phyloP scores from a whole-genome alignment of 228 moss, liverwort and hornwort genomes.

The Sphagnum fallax region DNA sequence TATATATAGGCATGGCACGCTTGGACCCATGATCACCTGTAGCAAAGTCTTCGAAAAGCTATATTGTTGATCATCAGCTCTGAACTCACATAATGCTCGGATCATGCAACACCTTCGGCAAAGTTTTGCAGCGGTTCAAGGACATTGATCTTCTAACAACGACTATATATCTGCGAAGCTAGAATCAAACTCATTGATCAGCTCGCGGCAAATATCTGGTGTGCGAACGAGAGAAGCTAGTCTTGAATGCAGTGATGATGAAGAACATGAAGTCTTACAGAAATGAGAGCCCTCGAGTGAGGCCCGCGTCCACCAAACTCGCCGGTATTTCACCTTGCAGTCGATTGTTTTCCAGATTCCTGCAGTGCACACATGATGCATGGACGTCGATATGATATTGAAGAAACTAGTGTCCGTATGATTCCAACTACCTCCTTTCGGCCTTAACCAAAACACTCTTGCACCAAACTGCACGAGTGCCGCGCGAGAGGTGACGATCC shows the following conservation, averaged over 20 bases:
- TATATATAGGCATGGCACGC: too few relatives aligned
- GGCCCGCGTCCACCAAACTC: slow-evolving; percentile 15
- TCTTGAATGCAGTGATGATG: too few relatives aligned
- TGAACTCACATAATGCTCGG: not conserved
- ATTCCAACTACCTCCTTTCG: not conserved
- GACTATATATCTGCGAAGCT: not conserved
- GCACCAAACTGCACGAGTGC: too few relatives aligned
- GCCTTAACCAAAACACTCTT: too few relatives aligned
- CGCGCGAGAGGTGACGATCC: too few relatives aligned
- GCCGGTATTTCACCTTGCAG: slow-evolving; percentile 39
- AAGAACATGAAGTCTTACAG: slow-evolving; percentile 28
- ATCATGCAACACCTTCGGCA: slow-evolving; percentile 27
- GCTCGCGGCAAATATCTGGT: too few relatives aligned
- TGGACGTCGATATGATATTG: not conserved
- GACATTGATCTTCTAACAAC: not conserved
- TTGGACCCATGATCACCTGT: too few relatives aligned
- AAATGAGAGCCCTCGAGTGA: slow-evolving; percentile 24
- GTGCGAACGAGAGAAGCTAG: not conserved
- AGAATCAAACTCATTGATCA: not conserved
- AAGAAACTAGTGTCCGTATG: not conserved
- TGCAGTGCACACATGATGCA: slow-evolving; percentile 6
- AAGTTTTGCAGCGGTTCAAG: slow-evolving; percentile 20
- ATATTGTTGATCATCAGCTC: too few relatives aligned
- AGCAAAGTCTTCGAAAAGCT: too few relatives aligned
- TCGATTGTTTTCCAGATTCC: slow-evolving; percentile 46